Evolutionary conservation across 2,329 filamentous ascomycete genomes (phyloP).

Genomic region (Cladorrhinum sp.): DNA sequence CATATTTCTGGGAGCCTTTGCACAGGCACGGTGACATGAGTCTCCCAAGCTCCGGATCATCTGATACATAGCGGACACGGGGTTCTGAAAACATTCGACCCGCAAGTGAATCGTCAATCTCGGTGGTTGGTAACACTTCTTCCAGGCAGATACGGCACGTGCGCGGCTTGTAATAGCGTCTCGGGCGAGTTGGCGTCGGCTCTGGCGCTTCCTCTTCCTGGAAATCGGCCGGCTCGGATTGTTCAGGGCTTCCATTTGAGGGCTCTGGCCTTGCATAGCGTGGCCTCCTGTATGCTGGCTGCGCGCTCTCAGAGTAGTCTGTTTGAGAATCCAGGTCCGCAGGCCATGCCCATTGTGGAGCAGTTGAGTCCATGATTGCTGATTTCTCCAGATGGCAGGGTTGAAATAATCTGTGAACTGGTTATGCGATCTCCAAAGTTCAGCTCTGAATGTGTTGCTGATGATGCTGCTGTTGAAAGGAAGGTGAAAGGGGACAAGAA

Average conservation of each 20-base stretch:
- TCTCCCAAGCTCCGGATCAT: conserved; percentile 69
- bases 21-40: conserved; percentile 89
- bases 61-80: conserved; percentile 61
- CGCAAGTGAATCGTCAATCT: conserved; percentile 33
- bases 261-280: not conserved
- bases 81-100: conserved; percentile 34
- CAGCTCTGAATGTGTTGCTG: not conserved
- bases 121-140: conserved; percentile 49
- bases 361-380: conserved; percentile 16
- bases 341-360: conserved; percentile 23
- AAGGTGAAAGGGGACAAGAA: conserved; percentile 5
- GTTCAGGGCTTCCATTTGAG: conserved; percentile 7
- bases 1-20: conserved; percentile 88
- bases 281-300: not conserved
- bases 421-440: not conserved
- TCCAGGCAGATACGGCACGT: conserved; percentile 91
- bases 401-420: not conserved
- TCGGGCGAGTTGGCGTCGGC: conserved; percentile 22
- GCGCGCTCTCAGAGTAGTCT: not conserved
- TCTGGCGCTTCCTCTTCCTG: conserved; percentile 7
- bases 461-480: not conserved
- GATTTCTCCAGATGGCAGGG: not conserved
- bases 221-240: conserved; percentile 5
- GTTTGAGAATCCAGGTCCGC: conserved; percentile 11
- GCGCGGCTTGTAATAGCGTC: conserved; percentile 62